Evolutionary conservation across 2,329 filamentous ascomycete genomes (phyloP).

Genomic region (Geosmithia flava): DNA sequence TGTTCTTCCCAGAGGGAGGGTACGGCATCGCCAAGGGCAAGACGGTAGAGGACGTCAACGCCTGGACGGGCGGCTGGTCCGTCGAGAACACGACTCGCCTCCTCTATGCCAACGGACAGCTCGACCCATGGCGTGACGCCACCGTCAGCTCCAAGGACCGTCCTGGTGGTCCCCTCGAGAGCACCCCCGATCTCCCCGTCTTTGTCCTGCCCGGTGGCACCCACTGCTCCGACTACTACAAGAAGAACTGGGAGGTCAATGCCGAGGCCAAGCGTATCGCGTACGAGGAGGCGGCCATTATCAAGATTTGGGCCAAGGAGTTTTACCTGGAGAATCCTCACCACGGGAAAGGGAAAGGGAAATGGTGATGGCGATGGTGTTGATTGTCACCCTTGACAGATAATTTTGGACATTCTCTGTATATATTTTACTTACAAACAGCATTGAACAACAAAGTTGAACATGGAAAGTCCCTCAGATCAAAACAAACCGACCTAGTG

Average conservation of each 20-base stretch:
- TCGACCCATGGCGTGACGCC: conserved; percentile 46
- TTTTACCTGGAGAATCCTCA: not conserved
- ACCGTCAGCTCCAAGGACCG: conserved; percentile 38
- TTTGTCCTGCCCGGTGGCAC: conserved; percentile 38
- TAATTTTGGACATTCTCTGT: too few species aligned
- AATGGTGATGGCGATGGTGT: not conserved
- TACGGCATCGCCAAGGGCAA: conserved; percentile 32
- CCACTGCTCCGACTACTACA: conserved; percentile 27
- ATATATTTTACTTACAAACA: too few species aligned
- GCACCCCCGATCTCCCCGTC: conserved; percentile 33
- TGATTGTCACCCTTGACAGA: too few species aligned
- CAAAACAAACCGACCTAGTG: too few species aligned
- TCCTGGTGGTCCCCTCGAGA: conserved; percentile 38
- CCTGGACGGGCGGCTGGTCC: conserved; percentile 42
- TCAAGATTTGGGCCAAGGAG: conserved; percentile 1
- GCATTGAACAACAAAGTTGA: too few species aligned
- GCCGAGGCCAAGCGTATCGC: not conserved
- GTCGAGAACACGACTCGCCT: conserved; percentile 37
- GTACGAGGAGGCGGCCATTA: not conserved
- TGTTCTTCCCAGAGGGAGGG: conserved; percentile 40
- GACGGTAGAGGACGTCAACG: conserved; percentile 36
- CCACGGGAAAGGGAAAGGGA: not conserved
- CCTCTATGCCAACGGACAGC: conserved; percentile 45
- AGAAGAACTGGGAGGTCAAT: conserved; percentile 1
- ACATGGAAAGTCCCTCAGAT: too few species aligned